Evolutionary conservation across 257 asterid genomes (phyloP).

Genomic region (Plantago ovata): DNA sequence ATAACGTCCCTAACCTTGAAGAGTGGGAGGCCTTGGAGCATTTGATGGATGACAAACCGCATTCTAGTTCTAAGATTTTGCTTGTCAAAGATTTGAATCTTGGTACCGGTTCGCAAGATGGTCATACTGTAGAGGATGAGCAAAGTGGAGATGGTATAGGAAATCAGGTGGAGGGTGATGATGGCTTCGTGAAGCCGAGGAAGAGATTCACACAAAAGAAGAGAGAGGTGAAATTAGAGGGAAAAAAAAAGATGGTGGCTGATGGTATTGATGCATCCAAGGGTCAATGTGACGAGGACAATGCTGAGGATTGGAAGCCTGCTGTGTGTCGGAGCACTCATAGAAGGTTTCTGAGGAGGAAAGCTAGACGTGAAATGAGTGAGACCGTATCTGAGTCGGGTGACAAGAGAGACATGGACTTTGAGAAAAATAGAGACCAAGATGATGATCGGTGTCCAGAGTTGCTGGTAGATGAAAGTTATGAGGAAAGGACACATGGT

Average conservation of each 20-base stretch:
- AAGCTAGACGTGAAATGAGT: conserved; percentile 70
- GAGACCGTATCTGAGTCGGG: conserved; percentile 39
- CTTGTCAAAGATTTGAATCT: conserved; percentile 65
- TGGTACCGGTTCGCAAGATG: conserved; percentile 39
- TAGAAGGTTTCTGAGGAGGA: conserved; percentile 86
- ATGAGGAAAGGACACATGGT: conserved; percentile 31
- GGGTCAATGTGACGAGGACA: conserved; percentile 63
- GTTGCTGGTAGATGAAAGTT: conserved; percentile 36
- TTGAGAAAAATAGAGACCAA: conserved; percentile 34
- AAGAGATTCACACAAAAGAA: conserved; percentile 43
- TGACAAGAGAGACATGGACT: conserved; percentile 31
- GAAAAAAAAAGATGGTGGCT: conserved; percentile 81
- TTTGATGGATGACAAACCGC: conserved; percentile 41
- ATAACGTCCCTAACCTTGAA: conserved; percentile 82
- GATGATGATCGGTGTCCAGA: conserved; percentile 45
- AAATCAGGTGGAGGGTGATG: conserved; percentile 38
- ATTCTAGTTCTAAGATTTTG: conserved; percentile 61
- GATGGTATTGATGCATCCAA: conserved; percentile 88
- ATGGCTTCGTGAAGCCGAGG: conserved; percentile 35
- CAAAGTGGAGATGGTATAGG: conserved; percentile 36
- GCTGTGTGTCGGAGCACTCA: conserved; percentile 93
- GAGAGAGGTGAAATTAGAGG: conserved; percentile 70
- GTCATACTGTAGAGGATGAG: conserved; percentile 35
- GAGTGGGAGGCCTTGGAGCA: conserved; percentile 97
- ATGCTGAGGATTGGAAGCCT: conserved; percentile 79